Conservation (phyloP, 305 asterid genomes). For the Euphrasia arctica region DNA sequence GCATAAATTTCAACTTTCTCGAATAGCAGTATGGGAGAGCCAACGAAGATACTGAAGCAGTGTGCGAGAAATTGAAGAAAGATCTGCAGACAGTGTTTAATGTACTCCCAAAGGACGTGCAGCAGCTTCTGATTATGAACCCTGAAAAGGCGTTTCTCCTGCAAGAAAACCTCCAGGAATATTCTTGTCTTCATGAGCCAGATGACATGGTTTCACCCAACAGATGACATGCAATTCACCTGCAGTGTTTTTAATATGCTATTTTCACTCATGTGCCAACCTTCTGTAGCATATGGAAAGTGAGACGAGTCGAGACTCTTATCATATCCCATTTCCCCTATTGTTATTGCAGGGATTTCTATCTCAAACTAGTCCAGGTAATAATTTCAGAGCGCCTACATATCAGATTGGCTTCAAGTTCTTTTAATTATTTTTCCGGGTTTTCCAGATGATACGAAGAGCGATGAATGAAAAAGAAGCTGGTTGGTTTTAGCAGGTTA, state of each 20-base stretch:
- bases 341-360: conserved; percentile 28
- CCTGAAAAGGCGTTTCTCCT: conserved; percentile 71
- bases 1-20: conserved; percentile 24
- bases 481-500: conserved; percentile 28
- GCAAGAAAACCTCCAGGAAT: conserved; percentile 29
- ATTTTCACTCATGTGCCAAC: conserved; percentile 12
- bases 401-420: conserved; percentile 9
- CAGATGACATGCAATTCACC: conserved; percentile 36
- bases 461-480: conserved; percentile 18
- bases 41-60: conserved; percentile 52
- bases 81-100: conserved; percentile 70
- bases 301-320: conserved; percentile 2
- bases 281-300: neutral
- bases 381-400: conserved; percentile 20
- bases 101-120: conserved; percentile 74
- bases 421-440: conserved; percentile 14
- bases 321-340: conserved; percentile 20
- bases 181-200: conserved; percentile 27
- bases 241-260: conserved; percentile 10
- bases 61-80: conserved; percentile 64
- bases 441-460: conserved; percentile 27
- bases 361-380: conserved; percentile 22
- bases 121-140: conserved; percentile 78
- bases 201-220: conserved; percentile 27
- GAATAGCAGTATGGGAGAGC: conserved; percentile 50